Base-by-base conservation (phyloP, 2,329 filamentous ascomycete genomes). In the Stagonosporopsis cucurbitacearum region DNA sequence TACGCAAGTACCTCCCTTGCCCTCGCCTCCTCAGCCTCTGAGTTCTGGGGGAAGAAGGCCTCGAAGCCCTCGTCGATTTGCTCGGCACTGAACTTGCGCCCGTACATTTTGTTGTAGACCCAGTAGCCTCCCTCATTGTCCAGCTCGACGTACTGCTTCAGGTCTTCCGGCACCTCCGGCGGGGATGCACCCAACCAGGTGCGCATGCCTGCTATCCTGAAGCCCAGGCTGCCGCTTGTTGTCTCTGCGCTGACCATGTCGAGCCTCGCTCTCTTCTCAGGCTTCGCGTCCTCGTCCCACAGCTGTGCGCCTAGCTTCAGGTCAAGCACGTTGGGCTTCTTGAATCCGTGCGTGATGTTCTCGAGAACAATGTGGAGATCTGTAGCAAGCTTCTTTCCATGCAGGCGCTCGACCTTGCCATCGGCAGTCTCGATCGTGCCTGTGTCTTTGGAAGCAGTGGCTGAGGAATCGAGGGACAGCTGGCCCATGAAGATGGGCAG, bases 401-500 rank as follows among this genome's bases (percentile, higher is more conserved):
- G 80, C 1, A 84, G 79, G 3, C 74, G 70, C 50, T 75, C 72
- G 4, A 68, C 49, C 8, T 65, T 59, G 17, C 69, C 60, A 11
- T 62, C 56, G 9, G 64, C 65, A 0, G 71, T 74, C 32, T 63
- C 42, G 46, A 73, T 70, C 7, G 64, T 64, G 1, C 66, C 71
- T 23, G 66, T 70, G 12, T 74, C 70, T 12, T 52, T 54, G 22
- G 58, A 57, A 4, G 55, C 57, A 7, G 49, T 58, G 26, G 64
- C 43, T 6, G 59, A 39, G 13, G 63, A 57, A 55, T 70, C 65
- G 30, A 96, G 85, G 25, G 81, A 79, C 44, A 99, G 81, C 2
- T 87, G 90, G 57, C 95, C 95, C 77, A 96, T 86, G 77, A 88
- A 98, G 5, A 86, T 83, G 41, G 95, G 94, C 82, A 98, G 94